phyloP scores from a whole-genome alignment of 805 yeast species.

The Hanseniaspora taiwanica region DNA sequence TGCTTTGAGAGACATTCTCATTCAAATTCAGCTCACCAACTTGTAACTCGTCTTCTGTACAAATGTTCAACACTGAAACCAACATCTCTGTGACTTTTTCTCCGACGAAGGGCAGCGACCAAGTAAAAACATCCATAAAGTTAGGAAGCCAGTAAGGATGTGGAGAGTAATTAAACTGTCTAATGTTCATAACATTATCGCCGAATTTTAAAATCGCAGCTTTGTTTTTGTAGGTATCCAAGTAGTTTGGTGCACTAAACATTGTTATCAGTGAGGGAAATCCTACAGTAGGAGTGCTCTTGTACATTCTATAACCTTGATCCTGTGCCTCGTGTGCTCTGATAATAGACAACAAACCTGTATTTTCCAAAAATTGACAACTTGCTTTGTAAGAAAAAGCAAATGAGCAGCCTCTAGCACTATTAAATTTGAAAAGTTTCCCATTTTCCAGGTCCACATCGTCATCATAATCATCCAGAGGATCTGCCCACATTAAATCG shows the following conservation, averaged over 20 bases:
- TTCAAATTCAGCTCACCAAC: too few species aligned
- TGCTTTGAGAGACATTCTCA: too few species aligned
- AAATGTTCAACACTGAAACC: conserved; percentile 76
- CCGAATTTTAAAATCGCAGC: conserved; percentile 92
- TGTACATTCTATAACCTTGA: conserved; percentile 92
- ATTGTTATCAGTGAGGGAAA: conserved; percentile 84
- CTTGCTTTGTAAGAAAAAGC: conserved; percentile 76
- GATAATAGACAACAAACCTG: conserved; percentile 69
- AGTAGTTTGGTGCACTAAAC: conserved; percentile 91
- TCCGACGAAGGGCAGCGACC: conserved; percentile 96
- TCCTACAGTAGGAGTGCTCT: conserved; percentile 67
- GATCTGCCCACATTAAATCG: conserved; percentile 93
- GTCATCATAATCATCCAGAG: conserved; percentile 77
- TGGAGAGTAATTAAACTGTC: conserved; percentile 85
- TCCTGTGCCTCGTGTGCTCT: conserved; percentile 98
- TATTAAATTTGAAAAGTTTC: conserved; percentile 41
- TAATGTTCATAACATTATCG: conserved; percentile 82
- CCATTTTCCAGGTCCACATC: conserved; percentile 23
- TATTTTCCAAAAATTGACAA: conserved; percentile 63
- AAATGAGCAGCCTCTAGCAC: conserved; percentile 84
- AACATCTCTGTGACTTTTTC: conserved; percentile 92
- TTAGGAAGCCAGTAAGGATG: conserved; percentile 97
- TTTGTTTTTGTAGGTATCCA: conserved; percentile 84
- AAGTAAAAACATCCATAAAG: conserved; percentile 92
- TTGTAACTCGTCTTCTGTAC: conserved; percentile 89